Evolutionary conservation across 2,329 filamentous ascomycete species (phyloP).

Genomic region (Setomelanomma holmii): DNA sequence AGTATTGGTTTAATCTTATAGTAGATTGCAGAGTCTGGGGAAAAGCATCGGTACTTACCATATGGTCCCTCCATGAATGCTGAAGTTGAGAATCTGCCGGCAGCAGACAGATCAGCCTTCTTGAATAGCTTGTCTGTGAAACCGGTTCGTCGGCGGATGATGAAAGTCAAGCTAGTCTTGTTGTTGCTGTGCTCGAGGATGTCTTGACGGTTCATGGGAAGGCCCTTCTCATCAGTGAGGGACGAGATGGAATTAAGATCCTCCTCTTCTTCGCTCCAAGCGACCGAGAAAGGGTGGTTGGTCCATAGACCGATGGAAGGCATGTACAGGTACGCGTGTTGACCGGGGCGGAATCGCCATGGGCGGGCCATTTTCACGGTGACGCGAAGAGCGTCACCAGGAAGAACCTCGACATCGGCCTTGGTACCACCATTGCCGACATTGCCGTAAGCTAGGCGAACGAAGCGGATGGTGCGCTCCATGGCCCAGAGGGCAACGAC

Average conservation of each 20-base stretch:
- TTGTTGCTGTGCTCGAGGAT: slow-evolving; percentile 57
- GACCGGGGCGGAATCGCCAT: slow-evolving; percentile 77
- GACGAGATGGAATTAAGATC: slow-evolving; percentile 37
- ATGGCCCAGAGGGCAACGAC: slow-evolving; percentile 71
- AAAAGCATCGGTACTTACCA: slow-evolving; percentile 46
- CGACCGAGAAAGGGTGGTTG: slow-evolving; percentile 80
- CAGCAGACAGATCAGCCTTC: slow-evolving; percentile 64
- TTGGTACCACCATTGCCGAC: slow-evolving; percentile 69
- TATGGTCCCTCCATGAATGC: slow-evolving; percentile 92
- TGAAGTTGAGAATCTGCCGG: slow-evolving; percentile 65
- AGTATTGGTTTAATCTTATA: slow-evolving; percentile 29
- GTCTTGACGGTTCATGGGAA: slow-evolving; percentile 60
- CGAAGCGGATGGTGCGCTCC: slow-evolving; percentile 68
- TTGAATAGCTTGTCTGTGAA: slow-evolving; percentile 85
- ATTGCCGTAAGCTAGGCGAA: slow-evolving; percentile 70
- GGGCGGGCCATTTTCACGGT: slow-evolving; percentile 77
- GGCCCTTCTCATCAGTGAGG: slow-evolving; percentile 52
- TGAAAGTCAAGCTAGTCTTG: slow-evolving; percentile 73
- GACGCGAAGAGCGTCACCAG: slow-evolving; percentile 76
- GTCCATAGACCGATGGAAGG: slow-evolving; percentile 75
- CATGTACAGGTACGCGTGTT: slow-evolving; percentile 82
- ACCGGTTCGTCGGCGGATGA: slow-evolving; percentile 86
- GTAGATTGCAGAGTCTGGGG: slow-evolving; percentile 33
- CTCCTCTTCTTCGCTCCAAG: slow-evolving; percentile 73
- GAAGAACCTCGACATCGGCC: slow-evolving; percentile 76